phyloP scores from a whole-genome alignment of 139 green algal genomes.

The Choricystis sp. region DNA sequence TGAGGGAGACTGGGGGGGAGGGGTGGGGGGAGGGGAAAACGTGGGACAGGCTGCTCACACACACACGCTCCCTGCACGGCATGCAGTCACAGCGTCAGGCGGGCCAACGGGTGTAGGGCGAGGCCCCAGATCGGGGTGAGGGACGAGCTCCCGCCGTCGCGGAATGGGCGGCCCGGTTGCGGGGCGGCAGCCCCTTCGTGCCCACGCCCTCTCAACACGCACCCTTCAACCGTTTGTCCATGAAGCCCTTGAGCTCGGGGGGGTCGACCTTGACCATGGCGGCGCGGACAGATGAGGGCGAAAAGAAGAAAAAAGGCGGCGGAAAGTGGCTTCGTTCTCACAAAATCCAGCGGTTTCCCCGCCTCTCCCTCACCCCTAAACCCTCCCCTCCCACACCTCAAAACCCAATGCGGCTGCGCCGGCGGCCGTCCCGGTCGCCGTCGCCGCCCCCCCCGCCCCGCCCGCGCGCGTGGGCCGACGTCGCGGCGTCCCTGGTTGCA shows the following conservation, averaged over 20 bases:
- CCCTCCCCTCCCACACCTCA: too few relatives aligned
- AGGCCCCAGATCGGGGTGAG: background rate
- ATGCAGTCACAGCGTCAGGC: background rate
- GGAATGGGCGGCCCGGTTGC: background rate
- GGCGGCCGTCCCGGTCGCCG: too few relatives aligned
- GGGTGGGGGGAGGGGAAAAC: background rate
- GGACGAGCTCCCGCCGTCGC: background rate
- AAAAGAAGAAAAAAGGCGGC: too few relatives aligned
- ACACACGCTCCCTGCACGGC: background rate
- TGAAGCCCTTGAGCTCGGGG: constrained; percentile 83
- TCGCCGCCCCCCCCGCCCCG: too few relatives aligned
- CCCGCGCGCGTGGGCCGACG: too few relatives aligned
- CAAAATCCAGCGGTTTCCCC: too few relatives aligned
- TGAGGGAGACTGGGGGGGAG: constrained; percentile 55
- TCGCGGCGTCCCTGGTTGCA: too few relatives aligned
- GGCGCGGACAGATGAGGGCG: too few relatives aligned
- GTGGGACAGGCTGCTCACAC: background rate
- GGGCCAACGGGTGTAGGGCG: background rate
- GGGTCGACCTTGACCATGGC: constrained; percentile 56
- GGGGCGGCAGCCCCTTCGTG: background rate
- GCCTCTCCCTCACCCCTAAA: too few relatives aligned
- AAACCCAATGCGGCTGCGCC: too few relatives aligned
- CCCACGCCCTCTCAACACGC: background rate
- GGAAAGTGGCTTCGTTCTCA: too few relatives aligned
- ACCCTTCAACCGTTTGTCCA: constrained; percentile 79